Evolutionary conservation across 2,329 filamentous ascomycete species (phyloP).

Genomic region (Ascochyta clinopodiicola): DNA sequence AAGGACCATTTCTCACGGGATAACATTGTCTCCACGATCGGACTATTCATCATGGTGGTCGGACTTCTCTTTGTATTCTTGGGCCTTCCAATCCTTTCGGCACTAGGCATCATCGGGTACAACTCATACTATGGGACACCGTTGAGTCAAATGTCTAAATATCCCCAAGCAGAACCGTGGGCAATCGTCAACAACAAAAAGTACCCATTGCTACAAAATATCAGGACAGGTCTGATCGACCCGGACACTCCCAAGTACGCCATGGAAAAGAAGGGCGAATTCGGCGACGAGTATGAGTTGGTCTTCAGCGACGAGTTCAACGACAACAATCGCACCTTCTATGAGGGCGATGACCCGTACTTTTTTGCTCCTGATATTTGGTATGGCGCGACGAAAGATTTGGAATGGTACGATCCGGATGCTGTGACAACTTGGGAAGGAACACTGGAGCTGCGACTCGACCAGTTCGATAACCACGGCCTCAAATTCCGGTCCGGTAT

Average conservation of each 20-base stretch:
- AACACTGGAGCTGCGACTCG: constrained; percentile 55
- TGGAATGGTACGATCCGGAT: constrained; percentile 61
- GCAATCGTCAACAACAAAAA: constrained; percentile 56
- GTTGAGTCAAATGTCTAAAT: constrained; percentile 48
- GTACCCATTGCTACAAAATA: constrained; percentile 57
- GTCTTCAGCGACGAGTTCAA: constrained; percentile 67
- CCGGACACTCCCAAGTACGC: constrained; percentile 58
- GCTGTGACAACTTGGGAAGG: constrained; percentile 59
- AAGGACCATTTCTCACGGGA: constrained; percentile 55
- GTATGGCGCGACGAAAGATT: constrained; percentile 61
- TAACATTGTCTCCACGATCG: constrained; percentile 53
- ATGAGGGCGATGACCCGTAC: constrained; percentile 64
- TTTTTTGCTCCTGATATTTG: constrained; percentile 61
- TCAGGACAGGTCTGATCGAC: constrained; percentile 58
- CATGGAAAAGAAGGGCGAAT: constrained; percentile 54
- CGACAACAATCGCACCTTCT: constrained; percentile 60
- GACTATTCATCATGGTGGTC: constrained; percentile 53
- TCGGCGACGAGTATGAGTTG: constrained; percentile 55
- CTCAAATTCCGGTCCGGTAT: constrained; percentile 59
- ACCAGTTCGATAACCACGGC: constrained; percentile 55
- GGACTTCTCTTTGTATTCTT: constrained; percentile 60
- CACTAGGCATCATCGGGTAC: constrained; percentile 49
- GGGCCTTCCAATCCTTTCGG: constrained; percentile 58
- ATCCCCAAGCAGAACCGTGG: constrained; percentile 47
- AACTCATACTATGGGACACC: constrained; percentile 50